Evolutionary conservation across 768 basidiomycete genomes (phyloP).

Genomic region (Saitozyma sp.): DNA sequence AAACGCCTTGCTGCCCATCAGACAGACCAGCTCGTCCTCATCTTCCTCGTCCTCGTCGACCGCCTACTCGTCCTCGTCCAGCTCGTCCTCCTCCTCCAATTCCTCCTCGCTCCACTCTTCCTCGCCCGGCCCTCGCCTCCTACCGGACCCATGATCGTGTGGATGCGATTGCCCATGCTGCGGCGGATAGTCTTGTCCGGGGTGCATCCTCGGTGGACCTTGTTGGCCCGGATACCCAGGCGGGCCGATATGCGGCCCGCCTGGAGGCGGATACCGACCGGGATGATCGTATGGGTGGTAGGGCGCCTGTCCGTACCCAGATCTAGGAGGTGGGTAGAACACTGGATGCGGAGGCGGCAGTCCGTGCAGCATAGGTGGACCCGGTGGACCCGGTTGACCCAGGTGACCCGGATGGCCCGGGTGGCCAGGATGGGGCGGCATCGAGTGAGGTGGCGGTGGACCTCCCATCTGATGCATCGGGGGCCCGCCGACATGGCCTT

Average conservation of each 20-base stretch:
- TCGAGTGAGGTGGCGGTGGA: no score
- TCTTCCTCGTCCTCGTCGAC: no score
- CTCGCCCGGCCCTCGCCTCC: slow-evolving; percentile 7
- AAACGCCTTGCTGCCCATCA: no score
- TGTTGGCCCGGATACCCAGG: neutral
- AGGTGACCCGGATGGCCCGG: no score
- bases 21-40: no score
- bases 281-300: no score
- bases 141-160: neutral
- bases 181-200: no score
- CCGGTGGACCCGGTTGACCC: no score
- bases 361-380: no score
- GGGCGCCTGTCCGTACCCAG: neutral
- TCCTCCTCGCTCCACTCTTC: slow-evolving; percentile 19
- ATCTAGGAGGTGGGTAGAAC: neutral
- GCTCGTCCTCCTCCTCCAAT: slow-evolving; percentile 24
- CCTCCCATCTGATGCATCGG: neutral
- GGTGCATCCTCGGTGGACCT: neutral
- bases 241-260: neutral
- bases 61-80: slow-evolving; percentile 19
- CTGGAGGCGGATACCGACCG: no score
- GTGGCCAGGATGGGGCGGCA: no score
- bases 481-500: neutral
- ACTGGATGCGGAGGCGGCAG: neutral
- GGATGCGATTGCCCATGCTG: neutral